Evolutionary conservation across 2,329 filamentous ascomycete species (phyloP).

Genomic region (Coniochaeta sp.): DNA sequence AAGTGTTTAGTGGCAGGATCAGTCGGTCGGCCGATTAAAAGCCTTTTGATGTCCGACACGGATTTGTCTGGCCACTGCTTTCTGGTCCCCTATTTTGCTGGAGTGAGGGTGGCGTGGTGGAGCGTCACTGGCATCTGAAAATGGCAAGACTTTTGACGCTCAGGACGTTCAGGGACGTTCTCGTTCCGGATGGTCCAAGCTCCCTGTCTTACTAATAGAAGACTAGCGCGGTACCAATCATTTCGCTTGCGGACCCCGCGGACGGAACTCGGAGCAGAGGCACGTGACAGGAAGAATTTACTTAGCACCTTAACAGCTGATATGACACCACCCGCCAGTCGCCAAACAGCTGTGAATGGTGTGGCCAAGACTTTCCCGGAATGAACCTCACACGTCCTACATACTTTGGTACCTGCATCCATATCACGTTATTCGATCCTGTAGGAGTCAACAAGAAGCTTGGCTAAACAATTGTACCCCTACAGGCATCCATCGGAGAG

Average conservation of each 20-base stretch:
- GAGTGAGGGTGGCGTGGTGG: background rate
- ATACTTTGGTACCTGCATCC: too few species aligned
- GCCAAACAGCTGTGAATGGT: too few species aligned
- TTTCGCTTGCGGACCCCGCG: background rate
- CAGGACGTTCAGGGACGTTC: background rate
- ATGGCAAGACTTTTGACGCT: background rate
- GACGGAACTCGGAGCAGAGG: background rate
- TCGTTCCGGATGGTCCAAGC: background rate
- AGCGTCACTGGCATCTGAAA: background rate
- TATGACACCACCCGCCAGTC: background rate
- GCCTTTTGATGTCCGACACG: background rate
- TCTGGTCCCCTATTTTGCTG: background rate
- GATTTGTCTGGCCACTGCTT: background rate
- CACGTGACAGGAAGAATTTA: background rate
- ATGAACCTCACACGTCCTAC: too few species aligned
- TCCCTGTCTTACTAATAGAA: too few species aligned
- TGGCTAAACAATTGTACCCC: background rate
- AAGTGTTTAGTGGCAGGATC: background rate
- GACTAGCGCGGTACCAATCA: background rate
- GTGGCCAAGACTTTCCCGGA: too few species aligned
- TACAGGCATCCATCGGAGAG: too few species aligned
- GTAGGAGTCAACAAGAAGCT: too few species aligned
- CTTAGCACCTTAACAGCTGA: too few species aligned
- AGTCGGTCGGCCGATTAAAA: background rate
- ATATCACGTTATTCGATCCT: too few species aligned